phyloP scores from a whole-genome alignment of 78 protist species.

The Isochrysis galbana region DNA sequence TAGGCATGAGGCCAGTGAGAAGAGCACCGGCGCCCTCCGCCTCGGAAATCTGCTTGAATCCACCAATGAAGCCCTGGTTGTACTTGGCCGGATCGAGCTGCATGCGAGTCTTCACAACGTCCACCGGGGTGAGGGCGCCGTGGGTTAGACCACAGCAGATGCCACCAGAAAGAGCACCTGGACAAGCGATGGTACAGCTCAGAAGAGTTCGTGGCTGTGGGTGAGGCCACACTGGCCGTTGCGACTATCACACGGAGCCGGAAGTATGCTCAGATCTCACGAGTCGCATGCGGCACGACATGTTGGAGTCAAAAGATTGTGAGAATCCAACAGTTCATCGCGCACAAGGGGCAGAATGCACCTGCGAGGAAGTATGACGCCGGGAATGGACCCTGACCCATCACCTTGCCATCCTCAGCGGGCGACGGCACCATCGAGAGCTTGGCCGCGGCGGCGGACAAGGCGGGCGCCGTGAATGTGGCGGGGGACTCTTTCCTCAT shows the following conservation, averaged over 20 bases:
- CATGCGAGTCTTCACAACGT: constrained; percentile 75
- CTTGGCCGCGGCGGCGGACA: neutral
- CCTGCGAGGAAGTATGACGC: neutral
- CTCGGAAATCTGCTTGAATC: constrained; percentile 39
- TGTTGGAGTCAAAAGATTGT: neutral
- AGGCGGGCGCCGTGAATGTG: neutral
- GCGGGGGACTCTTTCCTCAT: neutral
- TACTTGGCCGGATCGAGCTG: constrained; percentile 44
- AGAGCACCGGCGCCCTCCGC: constrained; percentile 57
- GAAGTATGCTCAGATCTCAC: neutral
- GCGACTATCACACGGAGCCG: too few species aligned
- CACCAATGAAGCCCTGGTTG: constrained; percentile 52
- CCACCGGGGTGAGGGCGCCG: constrained; percentile 66
- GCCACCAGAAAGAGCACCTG: constrained; percentile 64
- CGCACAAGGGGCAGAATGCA: neutral
- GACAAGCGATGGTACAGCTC: too few species aligned
- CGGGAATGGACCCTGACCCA: constrained; percentile 37
- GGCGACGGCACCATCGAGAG: neutral
- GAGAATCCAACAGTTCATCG: neutral
- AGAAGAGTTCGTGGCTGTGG: too few species aligned
- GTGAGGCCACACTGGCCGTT: too few species aligned
- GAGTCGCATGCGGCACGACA: neutral
- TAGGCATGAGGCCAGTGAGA: constrained; percentile 45
- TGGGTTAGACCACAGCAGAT: constrained; percentile 71
- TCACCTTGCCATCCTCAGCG: neutral